These are phyloP conservation scores for Neoarthrinium moseri DNA, from an alignment of 2,329 filamentous ascomycete genomes.

Conservation along the genomic window DNA sequence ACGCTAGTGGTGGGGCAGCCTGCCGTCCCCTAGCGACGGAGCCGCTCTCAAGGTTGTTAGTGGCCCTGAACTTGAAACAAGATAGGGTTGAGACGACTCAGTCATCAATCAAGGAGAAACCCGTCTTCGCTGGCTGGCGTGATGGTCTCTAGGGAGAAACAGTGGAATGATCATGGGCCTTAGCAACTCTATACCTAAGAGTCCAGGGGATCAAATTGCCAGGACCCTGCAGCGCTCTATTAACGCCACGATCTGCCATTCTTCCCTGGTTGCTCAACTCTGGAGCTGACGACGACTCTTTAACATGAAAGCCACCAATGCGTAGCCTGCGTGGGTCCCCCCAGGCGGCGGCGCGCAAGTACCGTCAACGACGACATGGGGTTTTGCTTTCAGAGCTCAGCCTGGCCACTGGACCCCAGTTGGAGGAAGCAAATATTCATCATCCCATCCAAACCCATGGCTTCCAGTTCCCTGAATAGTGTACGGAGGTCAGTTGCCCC, in stretches of 20 bases:
- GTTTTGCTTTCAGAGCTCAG: too few relatives aligned
- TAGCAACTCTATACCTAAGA: constrained; percentile 1
- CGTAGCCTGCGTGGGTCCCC: not conserved
- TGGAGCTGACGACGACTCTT: constrained; percentile 9
- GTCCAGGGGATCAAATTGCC: constrained; percentile 1
- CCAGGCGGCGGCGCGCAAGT: not conserved
- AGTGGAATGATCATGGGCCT: not conserved
- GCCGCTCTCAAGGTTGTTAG: too few relatives aligned
- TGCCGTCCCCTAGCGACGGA: too few relatives aligned
- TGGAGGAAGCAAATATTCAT: not conserved
- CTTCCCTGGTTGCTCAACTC: not conserved
- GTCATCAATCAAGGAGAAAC: constrained; percentile 6
- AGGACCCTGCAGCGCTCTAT: constrained; percentile 3
- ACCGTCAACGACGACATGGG: not conserved
- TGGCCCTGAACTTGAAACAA: constrained; percentile 1
- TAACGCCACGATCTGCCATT: not conserved
- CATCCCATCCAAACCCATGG: constrained; percentile 1
- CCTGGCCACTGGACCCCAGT: not conserved
- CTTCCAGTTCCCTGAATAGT: constrained; percentile 3
- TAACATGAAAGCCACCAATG: constrained; percentile 3
- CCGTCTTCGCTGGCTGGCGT: not conserved
- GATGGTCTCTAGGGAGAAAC: constrained; percentile 2
- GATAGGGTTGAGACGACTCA: not conserved
- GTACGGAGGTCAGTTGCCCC: constrained; percentile 2
- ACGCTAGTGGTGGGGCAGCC: too few relatives aligned